Base-by-base conservation (phyloP, 495 filamentous ascomycete species). In the Lophiotrema nucula region DNA sequence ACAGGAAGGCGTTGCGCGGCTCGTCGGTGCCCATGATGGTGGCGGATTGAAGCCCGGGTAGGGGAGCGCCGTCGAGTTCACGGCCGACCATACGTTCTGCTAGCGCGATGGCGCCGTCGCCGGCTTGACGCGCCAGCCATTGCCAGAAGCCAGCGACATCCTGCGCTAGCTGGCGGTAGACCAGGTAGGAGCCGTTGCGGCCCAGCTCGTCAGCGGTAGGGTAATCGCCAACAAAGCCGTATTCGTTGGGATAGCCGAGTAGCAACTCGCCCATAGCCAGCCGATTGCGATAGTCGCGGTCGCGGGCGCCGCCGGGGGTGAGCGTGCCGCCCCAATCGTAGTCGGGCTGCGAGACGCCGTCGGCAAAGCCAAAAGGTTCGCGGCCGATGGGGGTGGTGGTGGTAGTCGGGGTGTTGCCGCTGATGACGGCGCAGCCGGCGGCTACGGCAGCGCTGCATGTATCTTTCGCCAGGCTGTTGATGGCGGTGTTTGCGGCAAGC, bases 281-380 rank as follows among this genome's bases (percentile, higher is more conserved):
- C 39, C 19, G 8, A 43, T 43, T 43, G 39, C 39, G 39, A 43
- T 43, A 43, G 18, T 10, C 19, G 39, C 8, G 39, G 39, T 43
- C 39, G 39, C 39, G 39, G 39, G 39, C 19, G 39, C 39, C 39
- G 39, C 39, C 39, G 18, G 39, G 39, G 11, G 18, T 43, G 39
- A 43, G 39, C 39, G 19, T 43, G 39, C 39, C 39, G 39, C 19
- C 39, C 39, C 39, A 43, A 21, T 43, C 39, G 39, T 43, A 43
- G 39, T 43, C 39, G 39, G 39, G 39, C 39, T 43, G 39, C 18
- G 39, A 43, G 39, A 43, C 19, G 12, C 39, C 39, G 19, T 43
- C 39, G 8, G 39, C 39, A 43, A 43, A 43, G 39, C 39, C 39
- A 43, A 43, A 43, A 43, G 39, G 39, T 43, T 43, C 39, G 39